These are phyloP conservation scores for Byssoonygena ceratinophila DNA, from an alignment of 2,329 filamentous ascomycete genomes.

Conservation along the genomic window DNA sequence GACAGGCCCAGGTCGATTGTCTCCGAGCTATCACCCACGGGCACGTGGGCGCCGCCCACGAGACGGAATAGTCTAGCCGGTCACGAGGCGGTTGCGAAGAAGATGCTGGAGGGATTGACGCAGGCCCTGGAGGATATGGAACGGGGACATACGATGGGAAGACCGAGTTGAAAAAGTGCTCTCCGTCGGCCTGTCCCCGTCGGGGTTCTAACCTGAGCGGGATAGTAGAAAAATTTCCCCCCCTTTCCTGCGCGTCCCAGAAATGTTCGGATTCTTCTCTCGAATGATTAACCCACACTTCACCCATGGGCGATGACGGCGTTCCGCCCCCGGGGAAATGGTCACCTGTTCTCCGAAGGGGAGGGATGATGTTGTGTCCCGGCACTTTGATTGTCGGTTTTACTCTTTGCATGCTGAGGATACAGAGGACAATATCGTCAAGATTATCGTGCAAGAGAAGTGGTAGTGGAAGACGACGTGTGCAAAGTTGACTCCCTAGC, in stretches of 20 bases:
- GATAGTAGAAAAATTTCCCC: no score
- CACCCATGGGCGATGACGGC: no score
- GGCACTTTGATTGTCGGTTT: slow-evolving; percentile 12
- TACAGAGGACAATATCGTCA: not conserved
- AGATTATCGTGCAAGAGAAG: not conserved
- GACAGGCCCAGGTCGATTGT: slow-evolving; percentile 30
- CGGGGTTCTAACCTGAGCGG: no score
- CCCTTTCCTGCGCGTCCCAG: no score
- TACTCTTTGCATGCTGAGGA: slow-evolving; percentile 1
- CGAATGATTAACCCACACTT: no score
- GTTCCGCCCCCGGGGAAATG: not conserved
- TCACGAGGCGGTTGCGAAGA: not conserved
- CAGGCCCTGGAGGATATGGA: slow-evolving; percentile 7
- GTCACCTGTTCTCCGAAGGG: no score
- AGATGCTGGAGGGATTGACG: slow-evolving; percentile 7
- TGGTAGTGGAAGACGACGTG: not conserved
- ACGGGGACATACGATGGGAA: not conserved
- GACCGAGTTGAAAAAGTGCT: not conserved
- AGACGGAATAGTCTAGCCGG: slow-evolving; percentile 9
- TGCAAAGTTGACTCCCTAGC: not conserved
- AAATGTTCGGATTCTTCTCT: no score
- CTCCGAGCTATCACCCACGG: slow-evolving; percentile 30
- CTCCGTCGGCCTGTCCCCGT: no score
- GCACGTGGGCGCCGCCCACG: slow-evolving; percentile 13
- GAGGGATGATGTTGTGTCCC: slow-evolving; percentile 11